A percentile compares a stretch with the other conserved stretches of the same genome.
These are phyloP conservation scores for Pholiota adiposa DNA, from an alignment of 1,284 basidiomycete genomes.

Conservation along the genomic window DNA sequence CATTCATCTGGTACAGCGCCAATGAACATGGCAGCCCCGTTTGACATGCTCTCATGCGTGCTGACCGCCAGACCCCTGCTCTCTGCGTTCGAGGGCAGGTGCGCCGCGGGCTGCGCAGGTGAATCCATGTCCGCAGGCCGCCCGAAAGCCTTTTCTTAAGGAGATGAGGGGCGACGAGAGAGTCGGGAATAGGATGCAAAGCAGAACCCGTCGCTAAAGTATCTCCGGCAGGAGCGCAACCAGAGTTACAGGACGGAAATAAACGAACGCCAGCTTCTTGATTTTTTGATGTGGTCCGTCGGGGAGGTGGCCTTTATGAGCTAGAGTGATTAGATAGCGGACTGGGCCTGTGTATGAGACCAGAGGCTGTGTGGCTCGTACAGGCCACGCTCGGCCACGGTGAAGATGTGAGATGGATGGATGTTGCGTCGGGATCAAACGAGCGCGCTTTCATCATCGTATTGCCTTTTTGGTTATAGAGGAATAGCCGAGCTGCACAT, in stretches of 20 bases:
- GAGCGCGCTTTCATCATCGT: neutral
- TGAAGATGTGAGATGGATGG: no score
- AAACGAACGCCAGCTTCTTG: neutral
- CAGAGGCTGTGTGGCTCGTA: neutral
- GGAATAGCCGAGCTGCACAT: neutral
- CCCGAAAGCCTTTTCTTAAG: neutral
- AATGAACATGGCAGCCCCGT: slow-evolving; percentile 39
- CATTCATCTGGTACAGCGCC: slow-evolving; percentile 84
- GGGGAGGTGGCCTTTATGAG: neutral
- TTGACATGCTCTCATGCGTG: slow-evolving; percentile 24
- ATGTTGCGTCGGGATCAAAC: neutral
- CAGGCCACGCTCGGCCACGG: no score
- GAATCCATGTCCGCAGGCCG: slow-evolving; percentile 17
- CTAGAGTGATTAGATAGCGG: neutral
- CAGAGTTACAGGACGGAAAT: neutral
- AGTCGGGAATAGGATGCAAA: neutral
- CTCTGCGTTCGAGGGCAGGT: neutral
- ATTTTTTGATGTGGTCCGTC: neutral
- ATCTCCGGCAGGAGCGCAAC: neutral
- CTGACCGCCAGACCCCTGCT: slow-evolving; percentile 16
- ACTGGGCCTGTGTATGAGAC: neutral
- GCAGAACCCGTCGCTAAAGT: neutral
- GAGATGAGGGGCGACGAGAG: neutral
- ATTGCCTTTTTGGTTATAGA: neutral
- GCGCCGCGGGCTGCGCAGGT: neutral